phyloP scores from a whole-genome alignment of 106 monocot species.

The Phalaenopsis equestris region DNA sequence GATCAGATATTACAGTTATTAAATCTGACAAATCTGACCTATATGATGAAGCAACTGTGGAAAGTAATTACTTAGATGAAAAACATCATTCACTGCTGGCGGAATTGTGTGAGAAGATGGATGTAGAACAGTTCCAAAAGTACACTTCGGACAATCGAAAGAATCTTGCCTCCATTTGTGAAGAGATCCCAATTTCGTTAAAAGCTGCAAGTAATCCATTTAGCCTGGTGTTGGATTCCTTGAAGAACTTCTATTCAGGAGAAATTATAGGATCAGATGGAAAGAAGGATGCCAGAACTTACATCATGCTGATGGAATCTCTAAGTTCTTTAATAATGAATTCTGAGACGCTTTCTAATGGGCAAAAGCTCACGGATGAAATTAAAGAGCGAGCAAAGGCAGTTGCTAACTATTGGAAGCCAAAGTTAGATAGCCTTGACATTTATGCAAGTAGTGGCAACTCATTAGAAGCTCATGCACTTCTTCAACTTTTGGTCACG shows the following conservation, averaged over 20 bases:
- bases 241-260: conserved; percentile 76
- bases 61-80: conserved; percentile 13
- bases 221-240: conserved; percentile 50
- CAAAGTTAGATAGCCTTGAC: conserved; percentile 60
- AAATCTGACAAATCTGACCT: neutral
- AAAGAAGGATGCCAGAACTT: conserved; percentile 92
- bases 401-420: conserved; percentile 69
- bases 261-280: conserved; percentile 55
- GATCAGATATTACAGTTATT: conserved; percentile 13
- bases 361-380: conserved; percentile 30
- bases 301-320: conserved; percentile 91
- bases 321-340: conserved; percentile 34
- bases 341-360: conserved; percentile 10
- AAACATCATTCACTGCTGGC: conserved; percentile 31
- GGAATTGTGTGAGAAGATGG: conserved; percentile 66
- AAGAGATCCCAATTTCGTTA: conserved; percentile 71
- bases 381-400: conserved; percentile 53
- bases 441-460: conserved; percentile 60
- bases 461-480: conserved; percentile 82
- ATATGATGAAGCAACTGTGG: conserved; percentile 13
- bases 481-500: conserved; percentile 86
- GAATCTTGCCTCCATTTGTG: conserved; percentile 68
- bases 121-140: conserved; percentile 65
- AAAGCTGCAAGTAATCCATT: conserved; percentile 50
- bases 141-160: conserved; percentile 91